These are phyloP conservation scores for Aphanomyces cochlioides DNA, from an alignment of 352 stramenopile species.

Conservation along the genomic window DNA sequence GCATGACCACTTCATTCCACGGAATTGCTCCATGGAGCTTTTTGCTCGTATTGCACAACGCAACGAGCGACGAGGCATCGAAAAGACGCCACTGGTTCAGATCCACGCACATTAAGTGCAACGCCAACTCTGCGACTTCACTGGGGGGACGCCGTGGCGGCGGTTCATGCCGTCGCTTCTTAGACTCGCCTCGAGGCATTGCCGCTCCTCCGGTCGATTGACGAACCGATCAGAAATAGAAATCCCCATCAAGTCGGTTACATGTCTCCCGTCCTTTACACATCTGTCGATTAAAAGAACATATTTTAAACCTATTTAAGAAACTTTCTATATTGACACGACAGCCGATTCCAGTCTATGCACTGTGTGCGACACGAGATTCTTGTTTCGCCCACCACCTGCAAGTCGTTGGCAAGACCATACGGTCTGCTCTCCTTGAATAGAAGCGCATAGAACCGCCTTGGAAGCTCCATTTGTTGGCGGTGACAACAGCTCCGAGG, in stretches of 20 bases:
- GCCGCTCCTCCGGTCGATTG: not conserved
- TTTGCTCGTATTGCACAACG: slow-evolving; percentile 18
- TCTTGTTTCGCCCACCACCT: too few species aligned
- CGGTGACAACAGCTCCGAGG: too few species aligned
- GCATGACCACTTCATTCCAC: slow-evolving; percentile 8
- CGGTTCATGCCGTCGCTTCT: slow-evolving; percentile 13
- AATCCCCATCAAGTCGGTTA: not conserved
- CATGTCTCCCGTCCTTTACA: too few species aligned
- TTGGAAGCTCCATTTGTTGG: too few species aligned
- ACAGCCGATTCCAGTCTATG: too few species aligned
- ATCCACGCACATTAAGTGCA: slow-evolving; percentile 11
- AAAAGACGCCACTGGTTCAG: slow-evolving; percentile 23
- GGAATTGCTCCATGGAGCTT: slow-evolving; percentile 1
- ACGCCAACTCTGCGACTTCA: slow-evolving; percentile 11
- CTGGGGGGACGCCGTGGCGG: not conserved
- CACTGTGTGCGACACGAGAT: too few species aligned
- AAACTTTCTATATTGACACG: too few species aligned
- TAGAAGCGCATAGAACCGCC: too few species aligned
- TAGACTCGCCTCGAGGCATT: not conserved
- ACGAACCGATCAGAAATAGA: slow-evolving; percentile 1
- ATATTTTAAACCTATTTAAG: too few species aligned
- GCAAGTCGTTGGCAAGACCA: too few species aligned
- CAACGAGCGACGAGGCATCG: not conserved
- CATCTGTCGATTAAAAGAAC: too few species aligned
- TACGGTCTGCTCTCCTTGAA: too few species aligned